Conservation (phyloP, 306 rosid genomes). For the Citrullus colocynthis region DNA sequence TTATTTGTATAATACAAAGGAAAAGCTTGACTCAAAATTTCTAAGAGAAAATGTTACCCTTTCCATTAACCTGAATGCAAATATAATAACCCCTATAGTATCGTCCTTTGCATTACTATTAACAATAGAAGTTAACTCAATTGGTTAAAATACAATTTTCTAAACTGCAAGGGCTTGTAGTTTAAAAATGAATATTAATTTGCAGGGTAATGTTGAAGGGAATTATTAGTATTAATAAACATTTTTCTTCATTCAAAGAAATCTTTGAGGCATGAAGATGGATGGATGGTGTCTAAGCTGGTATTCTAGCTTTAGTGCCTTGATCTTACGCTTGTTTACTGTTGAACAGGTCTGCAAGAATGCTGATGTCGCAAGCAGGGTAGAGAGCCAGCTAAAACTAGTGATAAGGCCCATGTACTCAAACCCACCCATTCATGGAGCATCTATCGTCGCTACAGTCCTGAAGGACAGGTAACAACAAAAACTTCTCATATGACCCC, state of each 20-base stretch:
- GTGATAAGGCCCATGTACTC: slow-evolving; percentile 99
- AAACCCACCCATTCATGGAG: slow-evolving; percentile 96
- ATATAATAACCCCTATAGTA: neutral
- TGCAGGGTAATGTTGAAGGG: neutral
- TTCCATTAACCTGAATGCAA: neutral
- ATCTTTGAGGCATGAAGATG: neutral
- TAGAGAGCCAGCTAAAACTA: slow-evolving; percentile 94
- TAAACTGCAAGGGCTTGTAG: neutral
- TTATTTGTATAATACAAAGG: neutral
- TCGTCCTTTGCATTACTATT: neutral
- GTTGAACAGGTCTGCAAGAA: slow-evolving; percentile 59
- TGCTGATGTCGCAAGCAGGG: slow-evolving; percentile 69
- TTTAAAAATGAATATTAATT: neutral
- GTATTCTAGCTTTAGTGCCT: neutral
- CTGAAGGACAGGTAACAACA: slow-evolving; percentile 71
- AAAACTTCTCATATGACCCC: neutral
- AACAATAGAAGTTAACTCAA: neutral
- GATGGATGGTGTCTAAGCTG: neutral
- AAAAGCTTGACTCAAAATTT: neutral
- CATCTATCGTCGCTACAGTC: slow-evolving; percentile 85
- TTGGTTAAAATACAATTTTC: neutral
- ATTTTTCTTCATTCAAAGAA: neutral
- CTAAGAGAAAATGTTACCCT: neutral
- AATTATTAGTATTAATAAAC: neutral
- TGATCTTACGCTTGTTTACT: neutral